A percentile compares a stretch with the other conserved stretches of the same genome.
Evolutionary conservation across 371 early-diverging fungal species (phyloP).

Genomic region (Apophysomyces ossiformis): DNA sequence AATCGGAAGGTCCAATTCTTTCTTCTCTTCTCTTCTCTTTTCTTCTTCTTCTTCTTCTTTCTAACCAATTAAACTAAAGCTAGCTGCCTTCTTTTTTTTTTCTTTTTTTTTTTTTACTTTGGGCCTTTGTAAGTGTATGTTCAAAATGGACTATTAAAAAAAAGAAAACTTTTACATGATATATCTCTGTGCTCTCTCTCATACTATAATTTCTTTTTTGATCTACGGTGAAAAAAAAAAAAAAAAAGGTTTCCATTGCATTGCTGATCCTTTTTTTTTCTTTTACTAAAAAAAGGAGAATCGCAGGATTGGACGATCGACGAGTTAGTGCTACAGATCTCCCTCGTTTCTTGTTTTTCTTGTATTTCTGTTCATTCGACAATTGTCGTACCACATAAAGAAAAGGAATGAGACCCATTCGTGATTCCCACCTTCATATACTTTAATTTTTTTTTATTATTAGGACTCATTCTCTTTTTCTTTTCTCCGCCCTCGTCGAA

Average conservation of each 20-base stretch:
- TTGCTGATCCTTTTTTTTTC: background rate
- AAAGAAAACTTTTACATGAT: background rate
- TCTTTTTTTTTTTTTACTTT: too few relatives aligned
- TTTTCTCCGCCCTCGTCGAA: too few relatives aligned
- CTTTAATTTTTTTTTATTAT: too few relatives aligned
- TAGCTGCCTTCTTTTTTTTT: background rate
- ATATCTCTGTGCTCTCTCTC: too few relatives aligned
- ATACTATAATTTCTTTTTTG: too few relatives aligned
- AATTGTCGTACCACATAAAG: background rate
- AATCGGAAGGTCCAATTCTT: too few relatives aligned
- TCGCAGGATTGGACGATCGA: conserved; percentile 2
- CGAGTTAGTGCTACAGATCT: conserved; percentile 2
- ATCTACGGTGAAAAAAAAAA: background rate
- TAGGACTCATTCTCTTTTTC: too few relatives aligned
- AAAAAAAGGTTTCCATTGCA: background rate
- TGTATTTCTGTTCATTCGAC: conserved; percentile 6
- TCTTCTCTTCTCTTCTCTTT: too few relatives aligned
- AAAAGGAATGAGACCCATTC: background rate
- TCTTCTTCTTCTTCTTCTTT: too few relatives aligned
- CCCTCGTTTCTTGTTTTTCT: conserved; percentile 8
- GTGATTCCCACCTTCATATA: too few relatives aligned
- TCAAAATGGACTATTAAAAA: background rate
- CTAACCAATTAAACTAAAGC: background rate
- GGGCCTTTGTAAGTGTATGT: conserved; percentile 3
- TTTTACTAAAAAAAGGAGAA: background rate